Evolutionary conservation across 1,139 yeast genomes (phyloP).

Genomic region (Geotrichum aggregatum): DNA sequence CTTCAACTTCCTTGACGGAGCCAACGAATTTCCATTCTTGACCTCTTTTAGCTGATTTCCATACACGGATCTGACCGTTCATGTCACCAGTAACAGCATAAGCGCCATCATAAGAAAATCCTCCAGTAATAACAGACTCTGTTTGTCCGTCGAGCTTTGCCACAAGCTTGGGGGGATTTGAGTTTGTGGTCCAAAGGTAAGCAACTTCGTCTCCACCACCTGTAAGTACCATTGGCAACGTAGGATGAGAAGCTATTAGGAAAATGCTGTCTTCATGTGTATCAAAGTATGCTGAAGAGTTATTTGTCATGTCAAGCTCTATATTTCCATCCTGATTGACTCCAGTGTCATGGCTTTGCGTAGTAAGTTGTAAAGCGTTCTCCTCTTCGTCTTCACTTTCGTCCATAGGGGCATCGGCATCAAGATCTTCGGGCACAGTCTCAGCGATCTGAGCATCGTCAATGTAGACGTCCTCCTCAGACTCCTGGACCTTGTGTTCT

Average conservation of each 20-base stretch:
- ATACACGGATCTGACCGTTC: slow-evolving; percentile 80
- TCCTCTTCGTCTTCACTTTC: slow-evolving; percentile 27
- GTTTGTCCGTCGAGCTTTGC: slow-evolving; percentile 72
- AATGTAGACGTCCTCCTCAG: slow-evolving; percentile 26
- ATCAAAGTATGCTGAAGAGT: slow-evolving; percentile 86
- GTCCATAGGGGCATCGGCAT: slow-evolving; percentile 25
- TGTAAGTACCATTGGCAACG: slow-evolving; percentile 72
- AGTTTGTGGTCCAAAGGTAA: slow-evolving; percentile 85
- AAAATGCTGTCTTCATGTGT: slow-evolving; percentile 81
- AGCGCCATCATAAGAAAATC: slow-evolving; percentile 77
- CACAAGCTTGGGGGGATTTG: slow-evolving; percentile 74
- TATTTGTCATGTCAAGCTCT: slow-evolving; percentile 77
- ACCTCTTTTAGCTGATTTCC: slow-evolving; percentile 67
- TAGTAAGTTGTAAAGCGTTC: slow-evolving; percentile 25
- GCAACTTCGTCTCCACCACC: slow-evolving; percentile 93
- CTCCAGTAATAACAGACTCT: slow-evolving; percentile 83
- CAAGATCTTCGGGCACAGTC: slow-evolving; percentile 31
- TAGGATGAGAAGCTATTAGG: slow-evolving; percentile 73
- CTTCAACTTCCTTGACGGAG: slow-evolving; percentile 83
- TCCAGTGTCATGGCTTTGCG: slow-evolving; percentile 21
- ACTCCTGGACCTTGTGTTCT: slow-evolving; percentile 17
- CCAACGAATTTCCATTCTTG: slow-evolving; percentile 73
- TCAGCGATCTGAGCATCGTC: slow-evolving; percentile 32
- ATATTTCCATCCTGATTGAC: slow-evolving; percentile 42
- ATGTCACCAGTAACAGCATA: slow-evolving; percentile 86